A percentile compares a stretch with the other conserved stretches of the same genome.
phyloP scores from a whole-genome alignment of 176 grass and related monocot genomes.

The Avena eriantha region DNA sequence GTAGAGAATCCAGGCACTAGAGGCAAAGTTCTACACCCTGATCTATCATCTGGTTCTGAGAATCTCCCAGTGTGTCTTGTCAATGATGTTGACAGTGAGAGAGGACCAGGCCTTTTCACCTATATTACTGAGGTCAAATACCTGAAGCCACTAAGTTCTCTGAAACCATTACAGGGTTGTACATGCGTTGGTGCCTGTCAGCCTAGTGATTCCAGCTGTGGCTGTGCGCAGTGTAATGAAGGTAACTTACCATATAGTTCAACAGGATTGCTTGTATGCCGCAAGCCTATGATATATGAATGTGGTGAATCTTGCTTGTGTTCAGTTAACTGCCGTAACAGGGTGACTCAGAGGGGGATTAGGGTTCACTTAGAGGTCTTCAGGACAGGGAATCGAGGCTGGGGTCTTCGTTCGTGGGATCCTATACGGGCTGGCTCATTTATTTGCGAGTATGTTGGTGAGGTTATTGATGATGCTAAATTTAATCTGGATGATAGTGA shows the following conservation, averaged over 20 bases:
- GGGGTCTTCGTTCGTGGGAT: conserved; percentile 94
- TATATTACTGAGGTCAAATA: conserved; percentile 68
- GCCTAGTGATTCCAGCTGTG: conserved; percentile 68
- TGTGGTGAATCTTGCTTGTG: conserved; percentile 74
- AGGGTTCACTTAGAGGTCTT: conserved; percentile 92
- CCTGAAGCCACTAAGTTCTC: conserved; percentile 50
- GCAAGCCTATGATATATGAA: conserved; percentile 77
- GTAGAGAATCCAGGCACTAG: conserved; percentile 67
- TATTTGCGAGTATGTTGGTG: conserved; percentile 84
- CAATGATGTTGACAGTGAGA: conserved; percentile 77
- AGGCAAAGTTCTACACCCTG: conserved; percentile 67
- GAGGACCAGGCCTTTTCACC: conserved; percentile 74
- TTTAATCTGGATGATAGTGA: conserved; percentile 59
- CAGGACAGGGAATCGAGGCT: conserved; percentile 78
- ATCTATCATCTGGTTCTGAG: conserved; percentile 87
- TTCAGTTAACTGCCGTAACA: conserved; percentile 79
- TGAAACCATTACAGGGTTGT: conserved; percentile 62
- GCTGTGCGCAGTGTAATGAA: conserved; percentile 66
- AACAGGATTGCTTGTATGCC: conserved; percentile 73
- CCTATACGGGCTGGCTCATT: conserved; percentile 87
- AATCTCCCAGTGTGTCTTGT: conserved; percentile 84
- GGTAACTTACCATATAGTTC: conserved; percentile 87
- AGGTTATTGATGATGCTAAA: conserved; percentile 62
- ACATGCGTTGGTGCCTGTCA: conserved; percentile 73
- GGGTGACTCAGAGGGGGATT: conserved; percentile 76